Conservation (phyloP, 495 filamentous ascomycete species). For the Pseudevernia furfuracea region DNA sequence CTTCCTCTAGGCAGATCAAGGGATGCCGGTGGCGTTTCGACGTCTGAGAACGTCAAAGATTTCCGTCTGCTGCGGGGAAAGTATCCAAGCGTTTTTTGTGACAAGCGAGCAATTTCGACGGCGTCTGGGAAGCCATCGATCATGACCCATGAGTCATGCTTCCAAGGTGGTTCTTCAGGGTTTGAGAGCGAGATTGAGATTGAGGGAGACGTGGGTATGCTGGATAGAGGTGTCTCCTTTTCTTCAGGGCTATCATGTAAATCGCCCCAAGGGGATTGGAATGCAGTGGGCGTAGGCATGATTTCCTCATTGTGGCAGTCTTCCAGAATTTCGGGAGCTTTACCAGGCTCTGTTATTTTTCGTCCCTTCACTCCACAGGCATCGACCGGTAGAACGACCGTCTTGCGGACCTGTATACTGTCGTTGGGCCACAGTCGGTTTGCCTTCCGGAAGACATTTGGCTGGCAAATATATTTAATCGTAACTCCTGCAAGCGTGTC, state of each 20-base stretch:
- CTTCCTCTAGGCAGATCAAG: constrained; percentile 43
- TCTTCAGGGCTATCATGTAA: constrained; percentile 34
- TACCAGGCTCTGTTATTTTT: constrained; percentile 29
- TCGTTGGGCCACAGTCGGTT: constrained; percentile 95
- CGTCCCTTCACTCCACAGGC: constrained; percentile 79
- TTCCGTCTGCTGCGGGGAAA: constrained; percentile 89
- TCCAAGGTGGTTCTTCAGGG: constrained; percentile 55
- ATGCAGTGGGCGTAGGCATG: constrained; percentile 20
- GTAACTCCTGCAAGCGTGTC: constrained; percentile 88
- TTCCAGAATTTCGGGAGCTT: constrained; percentile 33
- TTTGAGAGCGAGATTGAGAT: constrained; percentile 21
- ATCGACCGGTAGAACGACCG: constrained; percentile 79
- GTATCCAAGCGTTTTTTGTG: constrained; percentile 74
- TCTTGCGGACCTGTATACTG: constrained; percentile 72
- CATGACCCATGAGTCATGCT: constrained; percentile 77
- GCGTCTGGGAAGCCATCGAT: constrained; percentile 60
- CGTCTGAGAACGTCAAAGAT: constrained; percentile 48
- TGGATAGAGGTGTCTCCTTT: constrained; percentile 33
- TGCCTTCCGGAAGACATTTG: constrained; percentile 70
- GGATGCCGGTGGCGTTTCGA: constrained; percentile 56
- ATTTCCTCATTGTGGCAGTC: constrained; percentile 24
- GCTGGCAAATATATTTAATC: constrained; percentile 78
- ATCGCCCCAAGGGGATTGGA: constrained; percentile 18
- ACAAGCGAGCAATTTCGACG: constrained; percentile 80
- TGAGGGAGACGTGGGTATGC: constrained; percentile 32